Conservation (phyloP, 352 stramenopile genomes). For the Phytophthora rubi region DNA sequence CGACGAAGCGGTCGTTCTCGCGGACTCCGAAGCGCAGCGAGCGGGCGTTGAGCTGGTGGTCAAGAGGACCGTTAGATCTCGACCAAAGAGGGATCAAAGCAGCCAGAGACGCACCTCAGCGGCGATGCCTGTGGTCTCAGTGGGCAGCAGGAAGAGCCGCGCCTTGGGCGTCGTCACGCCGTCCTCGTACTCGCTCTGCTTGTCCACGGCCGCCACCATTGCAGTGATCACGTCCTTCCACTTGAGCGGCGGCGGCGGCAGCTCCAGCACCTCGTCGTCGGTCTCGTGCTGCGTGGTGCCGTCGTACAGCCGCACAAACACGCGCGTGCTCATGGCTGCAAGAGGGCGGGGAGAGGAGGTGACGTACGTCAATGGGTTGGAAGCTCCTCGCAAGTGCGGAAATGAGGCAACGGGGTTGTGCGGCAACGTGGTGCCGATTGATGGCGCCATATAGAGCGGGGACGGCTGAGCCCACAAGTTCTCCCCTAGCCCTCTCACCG, state of each 20-base stretch:
- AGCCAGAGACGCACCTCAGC: constrained; percentile 51
- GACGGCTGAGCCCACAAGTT: constrained; percentile 44
- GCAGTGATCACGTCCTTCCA: constrained; percentile 65
- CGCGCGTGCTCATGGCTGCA: constrained; percentile 57
- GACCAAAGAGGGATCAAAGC: background rate
- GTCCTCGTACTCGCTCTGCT: constrained; percentile 55
- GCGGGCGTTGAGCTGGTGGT: constrained; percentile 66
- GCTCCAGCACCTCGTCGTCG: constrained; percentile 70
- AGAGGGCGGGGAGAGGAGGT: background rate
- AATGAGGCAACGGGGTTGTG: constrained; percentile 33
- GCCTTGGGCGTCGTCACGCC: constrained; percentile 47
- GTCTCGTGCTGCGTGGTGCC: constrained; percentile 55
- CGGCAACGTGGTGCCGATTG: constrained; percentile 27
- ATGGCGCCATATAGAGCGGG: constrained; percentile 21
- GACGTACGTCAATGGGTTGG: background rate
- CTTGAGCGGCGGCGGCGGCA: constrained; percentile 70
- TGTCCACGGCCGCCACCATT: constrained; percentile 68
- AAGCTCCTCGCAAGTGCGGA: constrained; percentile 36
- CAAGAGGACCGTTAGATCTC: constrained; percentile 15
- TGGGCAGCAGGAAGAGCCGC: constrained; percentile 70
- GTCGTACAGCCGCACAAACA: constrained; percentile 84
- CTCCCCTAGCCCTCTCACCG: constrained; percentile 42
- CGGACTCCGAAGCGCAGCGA: constrained; percentile 75
- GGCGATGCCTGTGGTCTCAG: constrained; percentile 60
- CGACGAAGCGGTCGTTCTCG: constrained; percentile 80